Base-by-base conservation (phyloP, 2,329 filamentous ascomycete species). In the Sporothrix curviconia region DNA sequence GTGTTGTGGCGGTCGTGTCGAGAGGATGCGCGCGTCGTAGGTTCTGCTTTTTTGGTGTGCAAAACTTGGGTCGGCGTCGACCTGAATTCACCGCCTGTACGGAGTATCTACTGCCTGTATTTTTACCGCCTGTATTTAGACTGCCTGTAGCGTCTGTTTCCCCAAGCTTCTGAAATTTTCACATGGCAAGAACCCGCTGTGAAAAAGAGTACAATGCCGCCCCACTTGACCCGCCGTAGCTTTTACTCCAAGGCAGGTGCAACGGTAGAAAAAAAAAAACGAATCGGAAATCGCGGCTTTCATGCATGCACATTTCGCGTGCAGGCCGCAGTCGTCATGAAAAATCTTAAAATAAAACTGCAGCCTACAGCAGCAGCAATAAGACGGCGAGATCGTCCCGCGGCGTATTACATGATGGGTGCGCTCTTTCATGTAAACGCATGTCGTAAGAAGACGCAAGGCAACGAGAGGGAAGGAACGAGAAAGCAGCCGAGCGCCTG, bases 171-270 rank as follows among this genome's bases (percentile, higher is more conserved):
- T 15, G 24, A 53, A 51, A 53, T 24, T 56, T 52, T 59, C 51
- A 56, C 51, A 55, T 55, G 51, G 57, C 24, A 58, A 50, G 24
- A 56, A 24, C 40, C 28, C 28, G 40, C 37, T 43, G n/a, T 19
- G 19, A 54, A 3, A 47, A 43, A 43, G 2, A 15, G 15, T 8
- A 30, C 2, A 2, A n/a, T n/a, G 8, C 3, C 2, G 52, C 19
- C 54, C 59, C 59, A 52, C 57, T 36, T 7, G 59, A 49, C 59
- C 59, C 59, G 57, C 57, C 54, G 49, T 25, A 55, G 53, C 43
- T 57, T n/a, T 39, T n/a, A 19, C n/a, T 19, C 24, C 19, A 36
- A 8, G 24, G 14, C 44, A 14, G 24, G 14, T 4, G 39, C 17
- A 17, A 9, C 3, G 19, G 17, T n/a, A 7, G 3, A 19, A 1